A percentile compares a stretch with the other conserved stretches of the same genome.
phyloP scores from a whole-genome alignment of 495 filamentous ascomycete species.

The Xylaria longipes region DNA sequence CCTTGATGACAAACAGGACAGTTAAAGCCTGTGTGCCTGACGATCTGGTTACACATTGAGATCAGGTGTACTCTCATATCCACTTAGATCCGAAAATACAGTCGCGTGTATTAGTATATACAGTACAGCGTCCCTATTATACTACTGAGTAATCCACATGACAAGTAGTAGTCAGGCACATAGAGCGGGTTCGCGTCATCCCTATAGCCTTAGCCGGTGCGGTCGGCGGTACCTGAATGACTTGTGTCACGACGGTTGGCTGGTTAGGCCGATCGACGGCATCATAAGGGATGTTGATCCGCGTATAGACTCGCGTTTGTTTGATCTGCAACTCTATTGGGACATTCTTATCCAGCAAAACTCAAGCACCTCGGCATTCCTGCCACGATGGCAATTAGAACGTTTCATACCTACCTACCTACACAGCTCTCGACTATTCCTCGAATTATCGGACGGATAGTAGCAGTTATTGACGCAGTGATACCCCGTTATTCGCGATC shows the following conservation, averaged over 20 bases:
- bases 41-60: not conserved
- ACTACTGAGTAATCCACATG: conserved; percentile 9
- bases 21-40: not conserved
- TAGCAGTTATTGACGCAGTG: not conserved
- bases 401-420: not conserved
- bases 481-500: not conserved
- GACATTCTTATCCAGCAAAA: not conserved
- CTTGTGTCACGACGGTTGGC: conserved; percentile 5
- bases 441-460: not conserved
- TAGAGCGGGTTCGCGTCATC: conserved; percentile 1
- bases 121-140: not conserved
- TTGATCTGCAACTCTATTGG: not conserved
- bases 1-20: not conserved
- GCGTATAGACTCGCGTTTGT: not conserved
- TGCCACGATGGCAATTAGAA: not conserved
- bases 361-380: not conserved
- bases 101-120: not conserved
- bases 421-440: not conserved
- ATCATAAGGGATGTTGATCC: not conserved
- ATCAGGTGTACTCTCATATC: not conserved
- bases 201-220: not conserved
- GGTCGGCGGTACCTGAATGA: not conserved
- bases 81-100: not conserved
- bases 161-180: not conserved
- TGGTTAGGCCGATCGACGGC: not conserved